Conservation (phyloP, 2,329 filamentous ascomycete species). For the Drechslera avenae region DNA sequence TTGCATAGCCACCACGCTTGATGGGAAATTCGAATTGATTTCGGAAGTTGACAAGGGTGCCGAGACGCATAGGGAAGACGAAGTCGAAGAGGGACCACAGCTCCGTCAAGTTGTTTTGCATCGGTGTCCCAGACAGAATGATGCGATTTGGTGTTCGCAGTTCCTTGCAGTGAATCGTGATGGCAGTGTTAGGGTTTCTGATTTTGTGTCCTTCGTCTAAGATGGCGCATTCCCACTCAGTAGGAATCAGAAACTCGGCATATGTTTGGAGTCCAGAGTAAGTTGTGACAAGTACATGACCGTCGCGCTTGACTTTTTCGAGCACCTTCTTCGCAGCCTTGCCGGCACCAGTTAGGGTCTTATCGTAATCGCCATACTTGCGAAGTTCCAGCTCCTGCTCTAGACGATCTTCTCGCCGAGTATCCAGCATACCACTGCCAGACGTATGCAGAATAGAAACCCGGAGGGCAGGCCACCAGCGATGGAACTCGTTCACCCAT, state of each 20-base stretch:
- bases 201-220: slow-evolving; percentile 98
- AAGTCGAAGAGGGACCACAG: slow-evolving; percentile 98
- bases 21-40: slow-evolving; percentile 94
- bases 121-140: slow-evolving; percentile 93
- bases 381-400: slow-evolving; percentile 65
- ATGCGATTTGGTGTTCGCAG: slow-evolving; percentile 86
- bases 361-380: slow-evolving; percentile 53
- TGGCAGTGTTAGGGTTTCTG: slow-evolving; percentile 90
- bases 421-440: slow-evolving; percentile 92
- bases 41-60: slow-evolving; percentile 87
- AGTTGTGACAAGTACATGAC: slow-evolving; percentile 92
- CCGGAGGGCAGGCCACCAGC: slow-evolving; percentile 98
- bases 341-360: slow-evolving; percentile 59
- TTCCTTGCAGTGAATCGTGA: slow-evolving; percentile 95
- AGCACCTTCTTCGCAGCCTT: slow-evolving; percentile 80
- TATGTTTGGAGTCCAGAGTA: slow-evolving; percentile 97
- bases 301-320: slow-evolving; percentile 77
- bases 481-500: slow-evolving; percentile 98
- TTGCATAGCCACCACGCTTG: slow-evolving; percentile 89
- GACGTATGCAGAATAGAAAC: slow-evolving; percentile 95
- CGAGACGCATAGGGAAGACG: slow-evolving; percentile 92
- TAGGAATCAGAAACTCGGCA: slow-evolving; percentile 76
- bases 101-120: slow-evolving; percentile 95
- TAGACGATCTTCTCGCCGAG: slow-evolving; percentile 63
- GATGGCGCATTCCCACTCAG: slow-evolving; percentile 91